Base-by-base conservation (phyloP, 2,329 filamentous ascomycete species). In the Stemphylium lycopersici region DNA sequence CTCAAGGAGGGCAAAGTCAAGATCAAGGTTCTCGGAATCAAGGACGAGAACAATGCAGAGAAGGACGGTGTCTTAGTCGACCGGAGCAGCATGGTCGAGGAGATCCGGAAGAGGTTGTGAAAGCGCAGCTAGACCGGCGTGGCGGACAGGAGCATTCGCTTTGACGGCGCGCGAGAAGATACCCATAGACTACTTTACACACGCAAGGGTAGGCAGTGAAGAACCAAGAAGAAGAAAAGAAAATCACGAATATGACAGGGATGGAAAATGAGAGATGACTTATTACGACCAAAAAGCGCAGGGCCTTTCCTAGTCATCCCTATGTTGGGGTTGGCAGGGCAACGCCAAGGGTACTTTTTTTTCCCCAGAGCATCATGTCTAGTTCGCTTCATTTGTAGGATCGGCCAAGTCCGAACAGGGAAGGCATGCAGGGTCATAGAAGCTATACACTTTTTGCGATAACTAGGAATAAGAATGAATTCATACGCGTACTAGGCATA, bases 11-110 rank as follows among this genome's bases (percentile, higher is more conserved):
- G 92, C 48, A 89, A 96, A 74, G 89, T 96, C 63, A 91, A 90
- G 77, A 84, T 97, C 73, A 98, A 98, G 86, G 87, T 89, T 80
- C 83, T 92, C 78, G 87, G 91, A 40, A 80, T 96, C 48, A 67
- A 66, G 51, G 83, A 84, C 3, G 88, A 95, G 36, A 91, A 87
- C 33, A 90, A 97, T 81, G 88, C 91, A 0, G 91, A 96, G 75
- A 96, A 97, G 80, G 90, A 96, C 55, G 93, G 93, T 44, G 83
- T 93, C 37, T 77, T 92, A 52, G 85, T 97, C 18, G 80, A 87
- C 48, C 81, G 89, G 60, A 77, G 76, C 29, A 80, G 87, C 50
- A 77, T 93, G 69, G 84, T 87, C 2, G 73, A 78, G 11, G 88
- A 91, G 75, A 81, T 92, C 37, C 84, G 82, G 73, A 74, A 72